Percentiles rank a stretch among this genome's conserved stretches.
Evolutionary conservation across 768 basidiomycete genomes (phyloP).

Genomic region (Fomitopsis pulvina): DNA sequence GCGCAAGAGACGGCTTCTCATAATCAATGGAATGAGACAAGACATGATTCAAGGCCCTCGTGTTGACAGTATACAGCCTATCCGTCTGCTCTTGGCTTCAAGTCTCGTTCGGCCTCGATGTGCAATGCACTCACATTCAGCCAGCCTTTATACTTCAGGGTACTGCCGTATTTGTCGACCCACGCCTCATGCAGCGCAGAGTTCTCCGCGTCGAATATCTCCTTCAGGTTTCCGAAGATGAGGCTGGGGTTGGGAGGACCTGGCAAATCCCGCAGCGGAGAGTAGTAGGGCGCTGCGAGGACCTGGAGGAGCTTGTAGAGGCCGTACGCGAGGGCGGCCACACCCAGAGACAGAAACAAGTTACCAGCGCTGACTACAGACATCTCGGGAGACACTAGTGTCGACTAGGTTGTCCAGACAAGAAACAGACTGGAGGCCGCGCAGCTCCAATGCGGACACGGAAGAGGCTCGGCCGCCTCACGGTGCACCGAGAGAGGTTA

Average conservation of each 20-base stretch:
- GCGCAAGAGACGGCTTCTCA: slow-evolving; percentile 41
- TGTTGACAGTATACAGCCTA: slow-evolving; percentile 32
- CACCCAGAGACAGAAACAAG: neutral
- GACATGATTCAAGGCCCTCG: slow-evolving; percentile 59
- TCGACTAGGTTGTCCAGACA: too few species aligned
- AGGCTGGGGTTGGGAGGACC: slow-evolving; percentile 41
- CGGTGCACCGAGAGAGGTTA: too few species aligned
- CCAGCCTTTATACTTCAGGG: slow-evolving; percentile 9
- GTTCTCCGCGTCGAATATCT: slow-evolving; percentile 38
- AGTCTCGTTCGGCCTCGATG: neutral
- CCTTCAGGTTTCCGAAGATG: slow-evolving; percentile 43
- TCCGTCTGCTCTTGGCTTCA: neutral
- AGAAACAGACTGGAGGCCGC: too few species aligned
- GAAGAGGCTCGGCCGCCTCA: too few species aligned
- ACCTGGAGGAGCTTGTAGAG: neutral
- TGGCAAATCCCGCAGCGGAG: slow-evolving; percentile 39
- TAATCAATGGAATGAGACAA: slow-evolving; percentile 53
- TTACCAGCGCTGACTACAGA: neutral
- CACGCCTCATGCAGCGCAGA: slow-evolving; percentile 13
- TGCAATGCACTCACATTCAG: slow-evolving; percentile 3
- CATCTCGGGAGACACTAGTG: neutral
- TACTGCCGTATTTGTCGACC: slow-evolving; percentile 8
- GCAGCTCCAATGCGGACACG: too few species aligned
- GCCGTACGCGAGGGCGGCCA: neutral
- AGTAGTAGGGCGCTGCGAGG: slow-evolving; percentile 9